Evolutionary conservation across 108 stramenopile species (phyloP).

Genomic region (Cyclotella choctawhatcheeana): DNA sequence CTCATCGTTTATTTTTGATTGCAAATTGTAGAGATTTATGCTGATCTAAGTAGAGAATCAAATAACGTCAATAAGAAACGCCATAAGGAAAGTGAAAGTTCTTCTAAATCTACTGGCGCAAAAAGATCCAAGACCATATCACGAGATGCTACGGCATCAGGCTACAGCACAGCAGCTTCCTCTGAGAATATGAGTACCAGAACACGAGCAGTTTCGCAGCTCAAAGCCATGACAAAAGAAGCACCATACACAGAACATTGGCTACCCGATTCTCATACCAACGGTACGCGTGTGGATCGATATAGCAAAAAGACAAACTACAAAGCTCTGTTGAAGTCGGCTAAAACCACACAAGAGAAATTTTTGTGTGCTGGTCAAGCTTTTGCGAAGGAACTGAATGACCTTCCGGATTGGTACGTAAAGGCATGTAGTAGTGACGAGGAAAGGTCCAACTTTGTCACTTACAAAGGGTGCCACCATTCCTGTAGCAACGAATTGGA

Average conservation of each 20-base stretch:
- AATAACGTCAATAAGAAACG: background rate
- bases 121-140: background rate
- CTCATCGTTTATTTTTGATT: background rate
- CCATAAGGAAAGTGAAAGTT: background rate
- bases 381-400: background rate
- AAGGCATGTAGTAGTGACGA: background rate
- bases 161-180: background rate
- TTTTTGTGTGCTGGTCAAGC: constrained; percentile 7
- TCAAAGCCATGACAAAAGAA: background rate
- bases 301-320: background rate
- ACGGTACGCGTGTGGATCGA: background rate
- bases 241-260: background rate
- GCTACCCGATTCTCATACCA: background rate
- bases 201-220: background rate
- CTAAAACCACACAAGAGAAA: background rate
- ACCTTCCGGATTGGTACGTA: background rate
- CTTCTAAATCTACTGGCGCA: background rate
- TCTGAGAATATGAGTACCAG: background rate
- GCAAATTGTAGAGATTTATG: background rate
- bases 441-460: background rate
- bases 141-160: too few relatives aligned
- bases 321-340: background rate
- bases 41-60: background rate
- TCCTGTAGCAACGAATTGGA: background rate
- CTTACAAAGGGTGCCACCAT: background rate